Percentiles rank a stretch among this genome's conserved stretches.
These are phyloP conservation scores for Symmetrospora coprosmae DNA, from an alignment of 768 basidiomycete genomes.

Conservation along the genomic window DNA sequence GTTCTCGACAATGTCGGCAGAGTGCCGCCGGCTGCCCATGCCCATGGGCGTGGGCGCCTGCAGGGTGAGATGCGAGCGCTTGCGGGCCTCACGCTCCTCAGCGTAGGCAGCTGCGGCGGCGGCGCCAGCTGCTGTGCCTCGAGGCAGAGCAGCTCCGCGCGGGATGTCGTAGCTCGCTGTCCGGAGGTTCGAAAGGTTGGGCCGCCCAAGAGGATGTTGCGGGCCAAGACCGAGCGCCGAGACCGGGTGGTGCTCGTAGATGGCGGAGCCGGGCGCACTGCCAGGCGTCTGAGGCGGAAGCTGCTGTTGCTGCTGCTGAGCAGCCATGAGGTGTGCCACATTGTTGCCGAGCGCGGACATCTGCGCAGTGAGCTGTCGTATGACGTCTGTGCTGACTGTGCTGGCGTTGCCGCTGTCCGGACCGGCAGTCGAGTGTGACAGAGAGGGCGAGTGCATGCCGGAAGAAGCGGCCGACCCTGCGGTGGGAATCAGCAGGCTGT, in stretches of 20 bases:
- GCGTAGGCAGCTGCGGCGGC: neutral
- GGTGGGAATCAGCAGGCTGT: constrained; percentile 13
- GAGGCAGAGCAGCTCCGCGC: constrained; percentile 11
- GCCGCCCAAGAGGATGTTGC: neutral
- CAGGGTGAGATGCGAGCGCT: neutral
- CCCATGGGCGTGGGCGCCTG: constrained; percentile 17
- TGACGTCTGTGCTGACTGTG: neutral
- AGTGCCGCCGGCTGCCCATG: constrained; percentile 11
- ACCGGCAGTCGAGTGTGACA: neutral
- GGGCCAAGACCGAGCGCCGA: neutral
- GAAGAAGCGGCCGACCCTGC: neutral
- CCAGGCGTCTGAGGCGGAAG: neutral
- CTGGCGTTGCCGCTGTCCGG: neutral
- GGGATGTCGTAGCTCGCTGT: constrained; percentile 6
- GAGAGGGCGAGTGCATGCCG: neutral
- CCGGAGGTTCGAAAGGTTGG: neutral
- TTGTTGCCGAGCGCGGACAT: constrained; percentile 17
- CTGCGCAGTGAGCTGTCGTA: constrained; percentile 12
- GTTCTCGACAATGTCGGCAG: constrained; percentile 14
- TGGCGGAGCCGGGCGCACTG: neutral
- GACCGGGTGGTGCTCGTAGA: neutral
- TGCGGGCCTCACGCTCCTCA: constrained; percentile 4
- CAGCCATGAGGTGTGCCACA: constrained; percentile 17
- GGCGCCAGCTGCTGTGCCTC: neutral
- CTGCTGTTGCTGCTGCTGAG: neutral